Evolutionary conservation across 495 filamentous ascomycete genomes (phyloP), one percentile per base, ranked within the genome.

Genomic region (Amphirosellinia nigrospora): DNA sequence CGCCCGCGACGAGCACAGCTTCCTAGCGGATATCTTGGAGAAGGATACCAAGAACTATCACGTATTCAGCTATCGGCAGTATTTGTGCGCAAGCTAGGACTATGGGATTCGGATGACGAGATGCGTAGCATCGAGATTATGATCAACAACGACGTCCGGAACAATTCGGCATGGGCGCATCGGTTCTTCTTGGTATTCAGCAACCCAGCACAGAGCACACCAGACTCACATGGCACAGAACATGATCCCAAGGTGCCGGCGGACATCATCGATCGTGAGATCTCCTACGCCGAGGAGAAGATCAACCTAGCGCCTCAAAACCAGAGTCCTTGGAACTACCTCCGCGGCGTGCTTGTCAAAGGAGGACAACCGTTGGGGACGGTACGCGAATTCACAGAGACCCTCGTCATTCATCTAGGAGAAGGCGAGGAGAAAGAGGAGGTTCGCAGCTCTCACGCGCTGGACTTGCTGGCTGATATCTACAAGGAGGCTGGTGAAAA

Each of bases 101-200:
- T 95, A 23, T 99, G 80, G 73, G 73, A 50, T 41, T 70, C 59
- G 48, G 71, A 69, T 3, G 81, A 70, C 11, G 96, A 99, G 82
- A 81, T 94, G 34, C 79, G 86, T 66, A 89, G 89, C 72, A 82
- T 92, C 60, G 90, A 97, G 73, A 71, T 69, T 3, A 85, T 98
- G 72, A 83, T 98, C 23, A 79, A 85, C 62, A 80, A 86, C 11
- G 96, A 99, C 79, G 89, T 98, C 61, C 86, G 93, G 72, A 99
- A 99, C 80, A 99, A 99, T 79, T 94, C 91, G 34, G 96, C 94
- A 39, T 99, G 96, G 96, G 96, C 94, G 72, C 96, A 99, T 82
- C 89, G 96, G 15, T 98, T 93, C 83, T 97, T 93, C 79, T 72
- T 98, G 8, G 88, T 96, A 3, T 97, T 98, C 77, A 91, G 91